Percentiles rank a stretch among this genome's conserved stretches.
phyloP scores from a whole-genome alignment of 2,329 filamentous ascomycete genomes.

The Bertia moriformis region DNA sequence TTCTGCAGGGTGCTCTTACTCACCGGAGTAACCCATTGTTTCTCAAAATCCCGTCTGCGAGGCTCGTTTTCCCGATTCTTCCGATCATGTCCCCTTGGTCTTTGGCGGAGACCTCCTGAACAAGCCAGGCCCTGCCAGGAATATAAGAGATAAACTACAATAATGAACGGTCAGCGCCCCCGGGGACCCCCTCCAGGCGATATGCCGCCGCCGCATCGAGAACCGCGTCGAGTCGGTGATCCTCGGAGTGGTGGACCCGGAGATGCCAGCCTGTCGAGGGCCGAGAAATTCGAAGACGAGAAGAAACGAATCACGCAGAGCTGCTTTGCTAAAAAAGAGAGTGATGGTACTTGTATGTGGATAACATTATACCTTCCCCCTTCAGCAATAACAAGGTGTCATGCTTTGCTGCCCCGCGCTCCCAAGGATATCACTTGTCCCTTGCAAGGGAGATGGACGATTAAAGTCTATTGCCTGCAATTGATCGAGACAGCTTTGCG shows the following conservation, averaged over 20 bases:
- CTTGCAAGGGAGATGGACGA: too few species aligned
- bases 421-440: not conserved
- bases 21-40: too few species aligned
- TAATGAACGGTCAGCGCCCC: not conserved
- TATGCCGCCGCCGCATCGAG: not conserved
- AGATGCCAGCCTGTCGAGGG: constrained; percentile 10
- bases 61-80: not conserved
- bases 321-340: constrained; percentile 56
- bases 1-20: too few species aligned
- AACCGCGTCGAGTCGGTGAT: not conserved
- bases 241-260: not conserved
- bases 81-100: not conserved
- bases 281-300: constrained; percentile 61
- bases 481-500: too few species aligned
- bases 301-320: constrained; percentile 58
- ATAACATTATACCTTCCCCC: constrained; percentile 4
- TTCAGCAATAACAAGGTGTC: constrained; percentile 2
- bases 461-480: too few species aligned
- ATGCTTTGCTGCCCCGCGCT: not conserved
- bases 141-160: not conserved
- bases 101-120: not conserved
- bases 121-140: not conserved
- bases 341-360: constrained; percentile 45
- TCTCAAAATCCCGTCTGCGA: too few species aligned
- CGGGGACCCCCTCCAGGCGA: not conserved